Evolutionary conservation across 371 early-diverging fungal genomes (phyloP), one percentile per base, ranked within the genome.

Genomic region (Fennellomyces sp.): DNA sequence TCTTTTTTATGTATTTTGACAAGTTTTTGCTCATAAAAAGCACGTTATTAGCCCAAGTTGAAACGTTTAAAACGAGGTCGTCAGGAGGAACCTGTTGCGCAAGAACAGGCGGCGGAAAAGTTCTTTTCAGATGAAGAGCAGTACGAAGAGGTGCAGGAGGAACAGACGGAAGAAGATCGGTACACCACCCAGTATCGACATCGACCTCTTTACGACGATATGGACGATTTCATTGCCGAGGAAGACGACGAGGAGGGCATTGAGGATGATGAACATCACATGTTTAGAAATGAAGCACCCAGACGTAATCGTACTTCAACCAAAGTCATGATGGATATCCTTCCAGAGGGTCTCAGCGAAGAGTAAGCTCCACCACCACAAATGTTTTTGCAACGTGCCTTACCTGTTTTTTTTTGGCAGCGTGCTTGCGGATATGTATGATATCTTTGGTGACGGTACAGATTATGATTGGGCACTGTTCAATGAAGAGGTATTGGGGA

Each of bases 401-500:
- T n/a, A n/a, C n/a, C n/a, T n/a, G n/a, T n/a, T n/a, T 39, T 61
- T 56, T n/a, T n/a, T n/a, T n/a, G n/a, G n/a, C 61, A 92, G 93
- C 52, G 88, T 87, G n/a, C 85, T 90, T 82, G 73, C 82, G 35
- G 94, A 95, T 59, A 85, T 94, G 71, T 86, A 88, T 60, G 93
- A 94, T 50, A 89, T 96, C 21, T 96, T 97, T 73, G 97, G 94
- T 23, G 94, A 92, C 63, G 95, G 95, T 58, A 83, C 76, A 15
- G 97, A 97, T 38, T 96, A 97, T 67, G 89, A 82, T 17, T 94
- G 88, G 70, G 97, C 97, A 3, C 69, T 96, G 63, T 75, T 72
- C 30, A 69, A 62, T 26, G 75, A 74, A 42, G 73, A 68, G 69
- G 73, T 70, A 66, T 33, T 33, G 12, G 5, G 12, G 33, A 33